These are phyloP conservation scores for Moricandia arvensis DNA, from an alignment of 345 rosid species.

Conservation along the genomic window DNA sequence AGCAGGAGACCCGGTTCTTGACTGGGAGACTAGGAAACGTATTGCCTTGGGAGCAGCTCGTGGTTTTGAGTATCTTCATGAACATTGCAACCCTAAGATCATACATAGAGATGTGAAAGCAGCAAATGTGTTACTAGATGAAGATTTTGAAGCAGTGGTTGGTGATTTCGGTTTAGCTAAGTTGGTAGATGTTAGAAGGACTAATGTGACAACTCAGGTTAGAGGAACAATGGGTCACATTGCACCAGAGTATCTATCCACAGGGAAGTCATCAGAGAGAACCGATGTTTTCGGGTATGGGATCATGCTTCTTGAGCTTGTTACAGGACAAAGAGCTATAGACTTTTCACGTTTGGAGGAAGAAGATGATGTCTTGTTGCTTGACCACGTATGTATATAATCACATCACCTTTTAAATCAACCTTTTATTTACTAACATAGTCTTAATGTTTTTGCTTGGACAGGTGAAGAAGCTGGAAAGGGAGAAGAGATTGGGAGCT, in stretches of 20 bases:
- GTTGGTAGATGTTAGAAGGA: slow-evolving; percentile 82
- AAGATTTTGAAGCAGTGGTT: slow-evolving; percentile 95
- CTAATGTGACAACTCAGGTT: slow-evolving; percentile 94
- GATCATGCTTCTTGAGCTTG: background rate
- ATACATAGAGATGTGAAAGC: slow-evolving; percentile 98
- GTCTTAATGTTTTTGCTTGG: background rate
- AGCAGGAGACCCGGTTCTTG: background rate
- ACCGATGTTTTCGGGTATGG: slow-evolving; percentile 70
- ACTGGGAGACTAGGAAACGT: background rate
- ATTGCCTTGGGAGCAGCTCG: background rate
- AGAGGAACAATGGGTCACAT: slow-evolving; percentile 99
- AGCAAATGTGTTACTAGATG: slow-evolving; percentile 90
- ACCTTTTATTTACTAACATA: background rate
- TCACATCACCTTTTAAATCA: too few species aligned
- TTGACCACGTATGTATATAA: background rate
- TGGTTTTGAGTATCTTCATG: background rate
- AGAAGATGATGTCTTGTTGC: background rate
- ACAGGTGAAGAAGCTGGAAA: slow-evolving; percentile 94
- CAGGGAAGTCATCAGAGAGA: slow-evolving; percentile 92
- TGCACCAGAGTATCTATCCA: slow-evolving; percentile 95
- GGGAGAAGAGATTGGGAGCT: slow-evolving; percentile 77
- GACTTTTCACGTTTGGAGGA: background rate
- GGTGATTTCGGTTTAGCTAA: slow-evolving; percentile 98
- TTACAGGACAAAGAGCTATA: background rate
- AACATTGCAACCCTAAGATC: background rate